phyloP scores from a whole-genome alignment of 805 yeast genomes.

The Yamadazyma philogaea region DNA sequence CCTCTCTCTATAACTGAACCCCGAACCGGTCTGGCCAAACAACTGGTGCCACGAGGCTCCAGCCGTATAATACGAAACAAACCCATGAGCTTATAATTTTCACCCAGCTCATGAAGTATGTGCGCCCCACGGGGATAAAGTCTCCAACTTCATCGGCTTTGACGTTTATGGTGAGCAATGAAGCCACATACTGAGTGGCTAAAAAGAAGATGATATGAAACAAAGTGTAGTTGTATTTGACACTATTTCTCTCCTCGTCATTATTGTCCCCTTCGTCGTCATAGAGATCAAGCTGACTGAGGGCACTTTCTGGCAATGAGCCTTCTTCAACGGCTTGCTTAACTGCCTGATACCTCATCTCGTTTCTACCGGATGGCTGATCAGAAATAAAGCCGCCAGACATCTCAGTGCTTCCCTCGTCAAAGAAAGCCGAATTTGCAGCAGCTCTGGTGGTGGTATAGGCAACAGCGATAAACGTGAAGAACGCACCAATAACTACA shows the following conservation, averaged over 20 bases:
- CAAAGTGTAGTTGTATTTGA: slow-evolving; percentile 79
- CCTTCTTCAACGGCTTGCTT: slow-evolving; percentile 97
- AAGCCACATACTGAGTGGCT: slow-evolving; percentile 97
- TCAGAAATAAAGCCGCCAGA: slow-evolving; percentile 40
- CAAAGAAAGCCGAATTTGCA: slow-evolving; percentile 51
- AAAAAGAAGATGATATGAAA: slow-evolving; percentile 90
- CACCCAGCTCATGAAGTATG: slow-evolving; percentile 93
- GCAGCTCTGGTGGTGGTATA: slow-evolving; percentile 98
- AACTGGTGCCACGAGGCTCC: slow-evolving; percentile 92
- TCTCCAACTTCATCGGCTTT: slow-evolving; percentile 80
- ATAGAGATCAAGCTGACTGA: slow-evolving; percentile 65
- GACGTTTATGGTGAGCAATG: slow-evolving; percentile 87
- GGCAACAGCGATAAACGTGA: slow-evolving; percentile 93
- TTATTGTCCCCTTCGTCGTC: slow-evolving; percentile 29
- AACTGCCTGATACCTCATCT: slow-evolving; percentile 82
- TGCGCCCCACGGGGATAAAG: slow-evolving; percentile 94
- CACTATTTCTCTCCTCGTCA: slow-evolving; percentile 59
- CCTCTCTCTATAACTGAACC: slow-evolving; percentile 19
- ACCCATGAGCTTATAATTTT: slow-evolving; percentile 91
- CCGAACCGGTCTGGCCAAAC: slow-evolving; percentile 85
- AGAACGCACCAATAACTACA: slow-evolving; percentile 83
- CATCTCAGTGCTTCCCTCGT: slow-evolving; percentile 26
- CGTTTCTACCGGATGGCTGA: slow-evolving; percentile 56
- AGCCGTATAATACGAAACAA: slow-evolving; percentile 78
- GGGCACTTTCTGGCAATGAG: slow-evolving; percentile 87